Evolutionary conservation across 2,329 filamentous ascomycete genomes (phyloP).

Genomic region (Coleophoma cylindrospora): DNA sequence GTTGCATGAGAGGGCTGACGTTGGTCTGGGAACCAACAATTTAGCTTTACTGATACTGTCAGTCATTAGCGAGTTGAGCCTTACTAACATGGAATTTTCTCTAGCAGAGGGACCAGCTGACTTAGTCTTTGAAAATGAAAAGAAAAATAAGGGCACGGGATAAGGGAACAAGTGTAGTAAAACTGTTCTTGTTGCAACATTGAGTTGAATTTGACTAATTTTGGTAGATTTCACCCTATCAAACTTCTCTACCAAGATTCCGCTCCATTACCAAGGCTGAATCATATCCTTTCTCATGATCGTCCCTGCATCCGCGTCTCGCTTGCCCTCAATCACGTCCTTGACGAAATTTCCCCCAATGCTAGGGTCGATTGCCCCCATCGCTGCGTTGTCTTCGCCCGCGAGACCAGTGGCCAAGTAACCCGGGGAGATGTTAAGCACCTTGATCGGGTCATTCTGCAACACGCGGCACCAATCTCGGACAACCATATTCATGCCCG

Average conservation of each 20-base stretch:
- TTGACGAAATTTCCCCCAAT: constrained; percentile 33
- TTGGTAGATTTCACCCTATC: too few relatives aligned
- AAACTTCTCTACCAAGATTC: background rate
- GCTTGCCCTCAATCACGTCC: constrained; percentile 33
- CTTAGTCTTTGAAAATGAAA: too few relatives aligned
- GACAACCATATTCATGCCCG: constrained; percentile 44
- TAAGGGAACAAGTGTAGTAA: too few relatives aligned
- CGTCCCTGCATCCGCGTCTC: constrained; percentile 35
- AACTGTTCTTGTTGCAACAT: too few relatives aligned
- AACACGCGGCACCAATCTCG: constrained; percentile 36
- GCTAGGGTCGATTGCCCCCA: constrained; percentile 28
- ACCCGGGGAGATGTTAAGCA: constrained; percentile 42
- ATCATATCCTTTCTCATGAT: constrained; percentile 20
- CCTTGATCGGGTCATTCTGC: constrained; percentile 43
- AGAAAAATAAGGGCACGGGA: too few relatives aligned
- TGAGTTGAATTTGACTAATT: too few relatives aligned
- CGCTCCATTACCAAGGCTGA: constrained; percentile 15
- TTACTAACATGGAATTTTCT: too few relatives aligned
- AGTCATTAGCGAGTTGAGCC: too few relatives aligned
- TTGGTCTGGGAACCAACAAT: too few relatives aligned
- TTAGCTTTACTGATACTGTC: too few relatives aligned
- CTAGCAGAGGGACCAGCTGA: too few relatives aligned
- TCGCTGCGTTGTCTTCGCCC: constrained; percentile 13
- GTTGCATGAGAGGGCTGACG: too few relatives aligned
- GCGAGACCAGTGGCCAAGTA: constrained; percentile 40